Conservation (phyloP, 139 green algal genomes). For the Chlamydomonas sp. region DNA sequence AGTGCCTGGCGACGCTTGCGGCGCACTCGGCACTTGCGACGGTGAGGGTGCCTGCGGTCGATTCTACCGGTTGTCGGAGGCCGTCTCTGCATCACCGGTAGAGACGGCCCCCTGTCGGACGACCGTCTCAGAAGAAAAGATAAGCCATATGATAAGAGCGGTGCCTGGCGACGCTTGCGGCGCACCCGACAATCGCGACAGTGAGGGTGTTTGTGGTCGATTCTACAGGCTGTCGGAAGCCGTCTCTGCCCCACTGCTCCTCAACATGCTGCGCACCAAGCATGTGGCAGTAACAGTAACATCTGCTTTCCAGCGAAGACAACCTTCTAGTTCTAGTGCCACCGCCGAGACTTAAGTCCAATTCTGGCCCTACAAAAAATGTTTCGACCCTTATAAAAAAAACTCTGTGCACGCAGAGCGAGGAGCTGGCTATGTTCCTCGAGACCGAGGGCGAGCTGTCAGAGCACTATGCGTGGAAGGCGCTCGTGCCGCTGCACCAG, state of each 20-base stretch:
- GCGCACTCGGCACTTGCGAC: slow-evolving; percentile 58
- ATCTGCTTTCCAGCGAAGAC: neutral
- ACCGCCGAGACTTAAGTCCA: neutral
- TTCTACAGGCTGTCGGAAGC: slow-evolving; percentile 20
- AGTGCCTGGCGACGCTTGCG: neutral
- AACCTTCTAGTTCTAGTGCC: neutral
- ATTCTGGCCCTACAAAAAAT: neutral
- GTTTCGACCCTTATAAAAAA: neutral
- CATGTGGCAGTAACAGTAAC: neutral
- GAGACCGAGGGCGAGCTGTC: slow-evolving; percentile 61
- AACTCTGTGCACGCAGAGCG: neutral
- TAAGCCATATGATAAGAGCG: neutral
- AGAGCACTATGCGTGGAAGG: slow-evolving; percentile 42
- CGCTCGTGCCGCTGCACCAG: slow-evolving; percentile 45
- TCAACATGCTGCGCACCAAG: too few relatives aligned
- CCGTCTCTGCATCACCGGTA: neutral
- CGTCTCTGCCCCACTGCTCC: neutral
- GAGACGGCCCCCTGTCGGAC: neutral
- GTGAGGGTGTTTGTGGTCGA: slow-evolving; percentile 79
- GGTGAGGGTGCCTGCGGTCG: slow-evolving; percentile 73
- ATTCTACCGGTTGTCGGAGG: slow-evolving; percentile 36
- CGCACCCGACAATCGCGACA: slow-evolving; percentile 58
- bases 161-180: neutral
- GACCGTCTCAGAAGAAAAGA: neutral
- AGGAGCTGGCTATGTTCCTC: slow-evolving; percentile 83